Percentiles rank a stretch among this genome's conserved stretches.
Evolutionary conservation across 2,329 filamentous ascomycete species (phyloP).

Genomic region (Scytalidium sp.): DNA sequence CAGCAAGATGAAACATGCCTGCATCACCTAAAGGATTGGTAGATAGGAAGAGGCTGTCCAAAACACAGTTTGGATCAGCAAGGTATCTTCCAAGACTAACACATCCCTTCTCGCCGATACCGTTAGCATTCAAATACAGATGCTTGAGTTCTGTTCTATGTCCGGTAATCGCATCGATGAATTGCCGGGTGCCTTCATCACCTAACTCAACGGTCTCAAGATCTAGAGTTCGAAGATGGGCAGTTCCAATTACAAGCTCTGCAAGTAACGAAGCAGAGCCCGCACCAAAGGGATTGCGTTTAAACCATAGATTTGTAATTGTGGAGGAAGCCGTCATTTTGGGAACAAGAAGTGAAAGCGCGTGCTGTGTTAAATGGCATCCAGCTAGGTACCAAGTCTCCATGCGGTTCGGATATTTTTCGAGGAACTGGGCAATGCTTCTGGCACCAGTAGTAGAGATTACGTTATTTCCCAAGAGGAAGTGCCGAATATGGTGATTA

Average conservation of each 20-base stretch:
- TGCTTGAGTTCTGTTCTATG: slow-evolving; percentile 5
- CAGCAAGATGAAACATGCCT: slow-evolving; percentile 8
- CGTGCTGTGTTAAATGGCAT: slow-evolving; percentile 45
- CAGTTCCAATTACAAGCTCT: slow-evolving; percentile 39
- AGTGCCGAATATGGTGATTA: slow-evolving; percentile 47
- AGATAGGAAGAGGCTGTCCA: slow-evolving; percentile 14
- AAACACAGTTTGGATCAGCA: slow-evolving; percentile 9
- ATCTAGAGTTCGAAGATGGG: slow-evolving; percentile 45
- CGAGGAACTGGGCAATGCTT: slow-evolving; percentile 43
- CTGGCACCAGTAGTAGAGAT: slow-evolving; percentile 46
- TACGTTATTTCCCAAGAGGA: slow-evolving; percentile 53
- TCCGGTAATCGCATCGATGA: slow-evolving; percentile 9
- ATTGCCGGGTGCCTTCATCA: slow-evolving; percentile 33
- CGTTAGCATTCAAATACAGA: slow-evolving; percentile 16
- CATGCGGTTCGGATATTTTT: slow-evolving; percentile 43
- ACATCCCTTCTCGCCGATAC: slow-evolving; percentile 14
- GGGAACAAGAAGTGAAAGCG: slow-evolving; percentile 40
- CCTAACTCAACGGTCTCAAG: slow-evolving; percentile 52
- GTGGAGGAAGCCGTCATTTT: slow-evolving; percentile 40
- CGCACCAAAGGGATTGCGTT: slow-evolving; percentile 48
- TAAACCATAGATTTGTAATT: slow-evolving; percentile 51
- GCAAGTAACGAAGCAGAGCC: slow-evolving; percentile 37
- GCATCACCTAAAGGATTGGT: slow-evolving; percentile 12
- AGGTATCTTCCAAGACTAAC: slow-evolving; percentile 12
- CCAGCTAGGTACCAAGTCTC: slow-evolving; percentile 55